Base-by-base conservation (phyloP, 345 rosid genomes). In the Hibiscus tridactylites region DNA sequence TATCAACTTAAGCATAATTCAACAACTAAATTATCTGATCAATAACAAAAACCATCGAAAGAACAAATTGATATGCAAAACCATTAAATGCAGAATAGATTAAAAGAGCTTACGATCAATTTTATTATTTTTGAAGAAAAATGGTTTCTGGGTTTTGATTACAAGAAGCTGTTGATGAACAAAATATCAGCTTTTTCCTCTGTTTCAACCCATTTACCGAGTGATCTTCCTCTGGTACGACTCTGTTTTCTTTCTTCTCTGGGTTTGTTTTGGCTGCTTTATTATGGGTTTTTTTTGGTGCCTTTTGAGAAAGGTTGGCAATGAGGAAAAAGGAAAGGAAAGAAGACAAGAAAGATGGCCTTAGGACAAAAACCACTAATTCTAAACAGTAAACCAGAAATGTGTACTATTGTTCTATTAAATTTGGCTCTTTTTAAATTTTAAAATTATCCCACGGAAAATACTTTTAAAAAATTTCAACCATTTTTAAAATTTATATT, bases 201-300 rank as follows among this genome's bases (percentile, higher is more conserved):
- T 58, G 71, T 62, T 47, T 81, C 83, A 84, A 44, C 83, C 87
- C 87, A 81, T 80, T 75, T 28, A 54, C 21, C 63, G 59, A 52
- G 17, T 76, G 86, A 81, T 74, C 84, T 73, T 68, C 54, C 52
- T 15, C 8, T 17, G 26, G 7, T 58, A 63, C n/a, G 16, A 44
- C 56, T 68, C 71, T 31, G 3, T 1, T 3, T 75, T 61, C 68
- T 64, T 74, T 15, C 68, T 39, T 64, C 66, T 72, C 21, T 70
- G n/a, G 13, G 61, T 59, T 71, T 72, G 63, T 61, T 76, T 46
- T 37, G 33, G 84, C 68, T 78, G 78, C 64, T 71, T 71, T 78
- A 69, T 42, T 74, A 56, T 61, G 74, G 59, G n/a, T 49, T 33
- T 33, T 33, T 65, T 65, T 57, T 50, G 73, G 33, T 49, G 61